Percentiles rank a stretch among this genome's conserved stretches.
phyloP scores from a whole-genome alignment of 2,329 filamentous ascomycete genomes.

The Celoporthe dispersa region DNA sequence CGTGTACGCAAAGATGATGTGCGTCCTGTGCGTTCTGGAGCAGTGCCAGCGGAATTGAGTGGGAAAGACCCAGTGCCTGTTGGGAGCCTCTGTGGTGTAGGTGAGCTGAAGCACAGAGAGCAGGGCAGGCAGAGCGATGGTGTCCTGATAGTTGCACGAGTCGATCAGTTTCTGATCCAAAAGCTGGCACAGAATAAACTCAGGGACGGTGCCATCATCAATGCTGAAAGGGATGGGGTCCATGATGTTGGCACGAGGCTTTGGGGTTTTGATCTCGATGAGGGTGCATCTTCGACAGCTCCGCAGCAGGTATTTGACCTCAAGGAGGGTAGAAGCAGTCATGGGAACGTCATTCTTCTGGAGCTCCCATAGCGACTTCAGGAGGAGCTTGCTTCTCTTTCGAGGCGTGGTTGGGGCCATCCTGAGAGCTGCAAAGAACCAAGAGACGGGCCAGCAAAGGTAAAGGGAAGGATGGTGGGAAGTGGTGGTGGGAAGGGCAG shows the following conservation, averaged over 20 bases:
- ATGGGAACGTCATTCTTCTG: constrained; percentile 35
- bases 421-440: not conserved
- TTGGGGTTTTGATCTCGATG: constrained; percentile 20
- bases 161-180: constrained; percentile 45
- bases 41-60: constrained; percentile 47
- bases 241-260: constrained; percentile 32
- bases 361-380: constrained; percentile 32
- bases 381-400: constrained; percentile 25
- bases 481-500: not conserved
- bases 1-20: constrained; percentile 47
- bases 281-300: constrained; percentile 17
- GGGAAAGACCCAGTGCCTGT: constrained; percentile 37
- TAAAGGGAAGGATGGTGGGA: not conserved
- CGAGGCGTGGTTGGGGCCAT: constrained; percentile 26
- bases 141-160: constrained; percentile 35
- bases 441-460: not conserved
- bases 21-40: constrained; percentile 41
- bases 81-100: constrained; percentile 33
- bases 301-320: constrained; percentile 36
- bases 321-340: constrained; percentile 32
- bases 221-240: constrained; percentile 28
- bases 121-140: constrained; percentile 37
- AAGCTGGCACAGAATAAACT: constrained; percentile 47
- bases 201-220: constrained; percentile 33
- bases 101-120: constrained; percentile 39